Evolutionary conservation across 225 moss, liverwort and hornwort genomes (phyloP).

Genomic region (Anthoceros angustus): DNA sequence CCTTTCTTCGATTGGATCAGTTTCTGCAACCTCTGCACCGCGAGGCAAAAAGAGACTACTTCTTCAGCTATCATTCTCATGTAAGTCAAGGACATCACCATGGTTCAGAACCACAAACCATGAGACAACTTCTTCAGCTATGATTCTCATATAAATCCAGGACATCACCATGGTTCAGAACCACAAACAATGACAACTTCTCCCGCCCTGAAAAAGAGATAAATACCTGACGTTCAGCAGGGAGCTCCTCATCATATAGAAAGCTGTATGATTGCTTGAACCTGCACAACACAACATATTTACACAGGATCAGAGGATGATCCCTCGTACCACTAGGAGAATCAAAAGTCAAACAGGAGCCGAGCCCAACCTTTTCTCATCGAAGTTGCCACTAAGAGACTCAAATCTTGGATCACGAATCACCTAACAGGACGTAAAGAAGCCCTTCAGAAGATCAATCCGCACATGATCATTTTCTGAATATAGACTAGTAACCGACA

Average conservation of each 20-base stretch:
- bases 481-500: neutral
- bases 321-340: neutral
- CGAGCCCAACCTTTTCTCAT: conserved; percentile 45
- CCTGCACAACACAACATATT: conserved; percentile 20
- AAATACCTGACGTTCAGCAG: conserved; percentile 74
- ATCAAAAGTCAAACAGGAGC: neutral
- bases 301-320: neutral
- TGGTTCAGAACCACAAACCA: too few relatives aligned
- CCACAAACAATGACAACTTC: too few relatives aligned
- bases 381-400: conserved; percentile 67
- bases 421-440: conserved; percentile 18
- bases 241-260: conserved; percentile 78
- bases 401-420: conserved; percentile 91
- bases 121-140: too few relatives aligned
- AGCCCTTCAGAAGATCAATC: neutral
- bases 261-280: conserved; percentile 88
- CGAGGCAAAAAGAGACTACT: conserved; percentile 5
- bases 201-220: neutral
- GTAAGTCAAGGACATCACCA: too few relatives aligned
- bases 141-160: too few relatives aligned
- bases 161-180: too few relatives aligned
- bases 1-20: conserved; percentile 30
- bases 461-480: neutral
- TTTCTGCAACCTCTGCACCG: conserved; percentile 37
- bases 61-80: too few relatives aligned